Conservation (phyloP, 257 asterid species). For the Jacaranda copaia region DNA sequence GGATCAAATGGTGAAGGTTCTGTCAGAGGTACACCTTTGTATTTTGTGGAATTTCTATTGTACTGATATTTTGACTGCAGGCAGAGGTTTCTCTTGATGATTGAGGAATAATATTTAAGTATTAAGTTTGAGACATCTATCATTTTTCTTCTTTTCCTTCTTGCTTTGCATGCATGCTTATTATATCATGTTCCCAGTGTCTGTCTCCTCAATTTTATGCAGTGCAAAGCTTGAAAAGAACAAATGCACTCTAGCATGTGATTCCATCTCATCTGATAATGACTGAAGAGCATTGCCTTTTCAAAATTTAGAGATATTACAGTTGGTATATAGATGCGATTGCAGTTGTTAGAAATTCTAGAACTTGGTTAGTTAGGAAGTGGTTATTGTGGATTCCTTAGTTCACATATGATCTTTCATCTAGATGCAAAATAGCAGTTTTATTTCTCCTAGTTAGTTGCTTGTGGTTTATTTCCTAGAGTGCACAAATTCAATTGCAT, state of each 20-base stretch:
- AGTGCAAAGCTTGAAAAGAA: neutral
- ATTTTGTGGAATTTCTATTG: constrained; percentile 23
- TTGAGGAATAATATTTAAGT: constrained; percentile 25
- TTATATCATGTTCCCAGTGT: neutral
- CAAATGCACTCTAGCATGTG: neutral
- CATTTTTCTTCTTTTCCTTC: constrained; percentile 18
- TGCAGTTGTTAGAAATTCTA: constrained; percentile 27
- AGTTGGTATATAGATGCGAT: constrained; percentile 5
- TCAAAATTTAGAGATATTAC: neutral
- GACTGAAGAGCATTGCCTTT: constrained; percentile 27
- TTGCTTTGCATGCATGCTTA: constrained; percentile 11
- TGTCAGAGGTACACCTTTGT: constrained; percentile 70
- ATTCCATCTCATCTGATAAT: neutral
- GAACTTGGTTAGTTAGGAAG: constrained; percentile 21
- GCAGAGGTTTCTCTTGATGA: constrained; percentile 28
- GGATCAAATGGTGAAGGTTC: constrained; percentile 96
- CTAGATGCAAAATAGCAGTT: constrained; percentile 17
- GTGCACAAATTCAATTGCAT: neutral
- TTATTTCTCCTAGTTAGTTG: constrained; percentile 12
- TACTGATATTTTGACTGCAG: constrained; percentile 24
- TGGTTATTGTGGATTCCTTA: constrained; percentile 12
- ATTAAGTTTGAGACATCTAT: constrained; percentile 30
- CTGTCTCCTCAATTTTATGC: constrained; percentile 8
- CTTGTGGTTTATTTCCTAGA: constrained; percentile 1
- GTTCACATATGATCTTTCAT: neutral